Evolutionary conservation across 495 filamentous ascomycete species (phyloP).

Genomic region (Neurospora tetrasperma): DNA sequence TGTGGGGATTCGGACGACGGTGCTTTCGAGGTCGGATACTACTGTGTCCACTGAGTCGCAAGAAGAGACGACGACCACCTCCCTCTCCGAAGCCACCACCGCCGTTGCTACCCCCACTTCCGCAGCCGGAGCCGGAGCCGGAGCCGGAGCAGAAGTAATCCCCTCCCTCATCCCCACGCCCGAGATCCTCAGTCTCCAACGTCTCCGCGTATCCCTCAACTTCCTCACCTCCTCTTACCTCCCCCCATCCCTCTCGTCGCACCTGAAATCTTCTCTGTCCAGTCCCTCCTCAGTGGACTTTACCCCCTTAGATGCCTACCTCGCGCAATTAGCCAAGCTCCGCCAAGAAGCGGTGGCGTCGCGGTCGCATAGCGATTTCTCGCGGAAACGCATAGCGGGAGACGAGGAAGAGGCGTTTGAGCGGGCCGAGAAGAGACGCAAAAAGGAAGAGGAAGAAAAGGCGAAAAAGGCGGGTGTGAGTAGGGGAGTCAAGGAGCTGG

Average conservation of each 20-base stretch:
- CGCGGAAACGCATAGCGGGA: conserved; percentile 50
- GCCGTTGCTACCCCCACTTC: conserved; percentile 6
- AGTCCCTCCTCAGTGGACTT: conserved; percentile 45
- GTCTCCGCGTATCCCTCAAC: conserved; percentile 62
- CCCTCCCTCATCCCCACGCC: conserved; percentile 38
- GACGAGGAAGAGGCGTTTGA: conserved; percentile 64
- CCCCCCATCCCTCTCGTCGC: conserved; percentile 36
- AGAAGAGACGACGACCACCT: conserved; percentile 20
- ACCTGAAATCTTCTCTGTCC: conserved; percentile 40
- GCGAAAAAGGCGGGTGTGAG: conserved; percentile 58
- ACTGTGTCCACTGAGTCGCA: background rate
- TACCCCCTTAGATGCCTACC: conserved; percentile 52
- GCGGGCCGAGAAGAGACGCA: conserved; percentile 67
- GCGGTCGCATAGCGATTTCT: conserved; percentile 57
- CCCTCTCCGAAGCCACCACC: conserved; percentile 18
- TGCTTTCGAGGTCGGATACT: background rate
- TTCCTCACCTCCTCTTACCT: conserved; percentile 71
- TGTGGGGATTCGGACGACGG: conserved; percentile 40
- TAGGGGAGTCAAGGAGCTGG: conserved; percentile 62
- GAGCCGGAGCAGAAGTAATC: conserved; percentile 14
- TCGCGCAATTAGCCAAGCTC: conserved; percentile 52
- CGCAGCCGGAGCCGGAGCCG: no score
- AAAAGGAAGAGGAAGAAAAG: conserved; percentile 53
- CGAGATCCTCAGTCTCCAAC: conserved; percentile 50
- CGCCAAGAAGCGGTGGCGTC: conserved; percentile 58